Evolutionary conservation across 371 early-diverging fungal species (phyloP).

Genomic region (Chytridiales sp.): DNA sequence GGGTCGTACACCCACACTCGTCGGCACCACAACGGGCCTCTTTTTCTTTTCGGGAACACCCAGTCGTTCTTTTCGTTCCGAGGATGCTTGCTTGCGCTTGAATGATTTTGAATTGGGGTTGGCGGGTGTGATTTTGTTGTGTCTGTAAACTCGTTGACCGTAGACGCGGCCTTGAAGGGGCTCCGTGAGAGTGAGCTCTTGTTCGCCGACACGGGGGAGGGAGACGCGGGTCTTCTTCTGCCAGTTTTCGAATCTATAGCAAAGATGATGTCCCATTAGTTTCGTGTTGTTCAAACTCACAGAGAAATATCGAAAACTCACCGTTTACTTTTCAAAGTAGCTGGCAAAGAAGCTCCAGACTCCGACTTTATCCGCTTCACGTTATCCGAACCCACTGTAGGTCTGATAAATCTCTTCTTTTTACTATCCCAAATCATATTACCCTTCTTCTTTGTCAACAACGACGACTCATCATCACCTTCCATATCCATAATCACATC

Average conservation of each 20-base stretch:
- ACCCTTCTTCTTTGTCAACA: conserved; percentile 49
- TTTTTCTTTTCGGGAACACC: conserved; percentile 25
- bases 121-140: conserved; percentile 42
- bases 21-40: conserved; percentile 23
- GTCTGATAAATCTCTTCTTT: conserved; percentile 87
- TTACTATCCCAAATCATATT: conserved; percentile 88
- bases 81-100: conserved; percentile 38
- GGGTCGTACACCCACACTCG: conserved; percentile 14
- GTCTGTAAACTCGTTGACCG: conserved; percentile 35
- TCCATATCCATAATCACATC: conserved; percentile 76
- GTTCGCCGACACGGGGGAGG: conserved; percentile 84
- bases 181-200: conserved; percentile 61
- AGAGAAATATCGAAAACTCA: conserved; percentile 28
- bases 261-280: background rate
- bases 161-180: conserved; percentile 4
- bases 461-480: conserved; percentile 71
- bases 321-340: conserved; percentile 82
- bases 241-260: conserved; percentile 77
- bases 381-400: conserved; percentile 89
- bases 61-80: conserved; percentile 25
- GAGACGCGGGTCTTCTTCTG: conserved; percentile 76
- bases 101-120: conserved; percentile 60
- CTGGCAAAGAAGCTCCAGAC: conserved; percentile 85
- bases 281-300: conserved; percentile 51
- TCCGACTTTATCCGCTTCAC: conserved; percentile 93